phyloP scores from a whole-genome alignment of 2,329 filamentous ascomycete genomes.

The Trichoderma oligosporum region DNA sequence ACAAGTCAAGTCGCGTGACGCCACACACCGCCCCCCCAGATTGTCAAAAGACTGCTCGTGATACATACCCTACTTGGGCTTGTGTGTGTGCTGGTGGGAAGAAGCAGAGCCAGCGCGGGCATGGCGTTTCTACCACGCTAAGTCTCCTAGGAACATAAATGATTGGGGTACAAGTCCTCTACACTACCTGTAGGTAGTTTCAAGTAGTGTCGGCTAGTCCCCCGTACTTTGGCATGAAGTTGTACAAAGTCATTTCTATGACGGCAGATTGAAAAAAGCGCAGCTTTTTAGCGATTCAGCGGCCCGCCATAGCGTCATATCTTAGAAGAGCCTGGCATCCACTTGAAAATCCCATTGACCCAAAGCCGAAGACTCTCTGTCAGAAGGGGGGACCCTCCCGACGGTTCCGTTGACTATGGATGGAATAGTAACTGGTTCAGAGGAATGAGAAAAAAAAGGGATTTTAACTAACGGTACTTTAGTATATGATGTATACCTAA shows the following conservation, averaged over 20 bases:
- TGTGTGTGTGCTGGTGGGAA: neutral
- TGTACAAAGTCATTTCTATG: too few relatives aligned
- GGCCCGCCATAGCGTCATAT: neutral
- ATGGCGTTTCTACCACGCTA: neutral
- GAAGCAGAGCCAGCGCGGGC: neutral
- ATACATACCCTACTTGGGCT: neutral
- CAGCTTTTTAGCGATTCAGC: neutral
- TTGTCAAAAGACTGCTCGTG: neutral
- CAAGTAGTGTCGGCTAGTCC: too few relatives aligned
- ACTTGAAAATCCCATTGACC: neutral
- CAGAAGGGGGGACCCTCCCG: neutral
- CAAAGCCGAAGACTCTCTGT: too few relatives aligned
- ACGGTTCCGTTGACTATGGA: slow-evolving; percentile 10
- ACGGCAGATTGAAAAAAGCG: neutral
- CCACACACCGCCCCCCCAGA: neutral
- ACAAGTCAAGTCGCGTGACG: slow-evolving; percentile 6
- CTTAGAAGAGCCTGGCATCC: neutral
- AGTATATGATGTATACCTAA: too few relatives aligned
- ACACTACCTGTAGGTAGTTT: too few relatives aligned
- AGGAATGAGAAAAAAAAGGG: too few relatives aligned
- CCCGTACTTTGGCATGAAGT: too few relatives aligned
- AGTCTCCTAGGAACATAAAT: neutral
- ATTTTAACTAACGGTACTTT: too few relatives aligned
- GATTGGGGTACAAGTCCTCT: too few relatives aligned
- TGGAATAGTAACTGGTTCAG: too few relatives aligned